These are phyloP conservation scores for Fusarium gaditjirri DNA, from an alignment of 2,329 filamentous ascomycete species.

Conservation along the genomic window DNA sequence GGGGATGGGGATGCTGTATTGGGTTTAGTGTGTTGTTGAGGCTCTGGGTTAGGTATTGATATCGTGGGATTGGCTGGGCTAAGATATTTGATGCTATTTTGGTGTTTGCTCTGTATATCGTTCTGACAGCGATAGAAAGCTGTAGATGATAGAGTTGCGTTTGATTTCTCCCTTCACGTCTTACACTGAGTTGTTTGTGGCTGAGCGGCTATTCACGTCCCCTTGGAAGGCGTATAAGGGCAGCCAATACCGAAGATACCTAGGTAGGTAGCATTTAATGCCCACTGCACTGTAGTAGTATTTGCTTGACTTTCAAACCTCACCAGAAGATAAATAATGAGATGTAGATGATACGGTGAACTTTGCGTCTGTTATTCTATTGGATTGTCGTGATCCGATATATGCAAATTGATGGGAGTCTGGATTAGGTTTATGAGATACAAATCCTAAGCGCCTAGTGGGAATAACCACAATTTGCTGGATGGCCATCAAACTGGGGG, in stretches of 20 bases:
- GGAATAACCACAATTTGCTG: not conserved
- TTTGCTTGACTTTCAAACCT: not conserved
- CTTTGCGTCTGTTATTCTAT: no score
- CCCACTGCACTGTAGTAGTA: not conserved
- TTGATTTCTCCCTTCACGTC: not conserved
- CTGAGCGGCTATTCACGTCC: not conserved
- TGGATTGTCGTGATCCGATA: not conserved
- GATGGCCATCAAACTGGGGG: not conserved
- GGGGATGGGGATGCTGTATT: slow-evolving; percentile 12
- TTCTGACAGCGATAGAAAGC: no score
- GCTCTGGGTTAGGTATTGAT: slow-evolving; percentile 18
- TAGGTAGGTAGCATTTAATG: not conserved
- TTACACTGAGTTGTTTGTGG: not conserved
- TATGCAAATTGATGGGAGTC: not conserved
- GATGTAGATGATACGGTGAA: not conserved
- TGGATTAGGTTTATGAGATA: not conserved
- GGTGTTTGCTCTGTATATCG: not conserved
- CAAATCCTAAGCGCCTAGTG: not conserved
- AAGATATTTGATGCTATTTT: not conserved
- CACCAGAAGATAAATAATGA: no score
- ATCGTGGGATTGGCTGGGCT: not conserved
- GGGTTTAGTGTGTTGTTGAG: slow-evolving; percentile 27
- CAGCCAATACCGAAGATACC: not conserved
- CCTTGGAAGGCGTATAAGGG: not conserved
- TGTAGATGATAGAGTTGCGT: not conserved